phyloP scores from a whole-genome alignment of 495 filamentous ascomycete species.

The Aspergillus kassunensis region DNA sequence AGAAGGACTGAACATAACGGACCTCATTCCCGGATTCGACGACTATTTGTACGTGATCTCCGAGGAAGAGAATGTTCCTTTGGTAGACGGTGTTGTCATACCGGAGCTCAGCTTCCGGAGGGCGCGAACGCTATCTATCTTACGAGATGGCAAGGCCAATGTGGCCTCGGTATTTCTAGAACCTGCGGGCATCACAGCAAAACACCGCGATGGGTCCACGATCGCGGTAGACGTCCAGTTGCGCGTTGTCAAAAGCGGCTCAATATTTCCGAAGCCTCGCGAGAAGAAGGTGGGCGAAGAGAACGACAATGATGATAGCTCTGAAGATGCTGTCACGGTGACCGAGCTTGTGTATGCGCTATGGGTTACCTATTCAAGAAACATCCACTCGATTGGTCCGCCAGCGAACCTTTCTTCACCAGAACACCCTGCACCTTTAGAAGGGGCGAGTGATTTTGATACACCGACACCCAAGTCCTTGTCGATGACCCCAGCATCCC shows the following conservation, averaged over 20 bases:
- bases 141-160: constrained; percentile 71
- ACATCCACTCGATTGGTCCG: constrained; percentile 72
- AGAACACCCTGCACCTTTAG: constrained; percentile 13
- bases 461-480: constrained; percentile 11
- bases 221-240: constrained; percentile 93
- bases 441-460: too few species aligned
- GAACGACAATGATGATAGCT: constrained; percentile 32
- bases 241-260: constrained; percentile 89
- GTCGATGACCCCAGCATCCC: constrained; percentile 9
- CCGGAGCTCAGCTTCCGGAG: constrained; percentile 94
- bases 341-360: constrained; percentile 89
- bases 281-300: constrained; percentile 33
- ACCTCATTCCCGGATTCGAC: constrained; percentile 85
- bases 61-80: constrained; percentile 76
- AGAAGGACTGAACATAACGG: constrained; percentile 71
- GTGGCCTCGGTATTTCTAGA: constrained; percentile 72
- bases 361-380: constrained; percentile 95
- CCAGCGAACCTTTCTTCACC: constrained; percentile 45
- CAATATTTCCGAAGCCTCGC: constrained; percentile 40
- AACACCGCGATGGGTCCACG: constrained; percentile 83
- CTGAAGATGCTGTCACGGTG: constrained; percentile 42
- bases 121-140: constrained; percentile 74
- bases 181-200: constrained; percentile 77
- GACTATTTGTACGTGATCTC: constrained; percentile 72
- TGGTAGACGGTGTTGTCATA: constrained; percentile 92